These are phyloP conservation scores for Lonicera japonica DNA, from an alignment of 129 eudicot species.

Conservation along the genomic window DNA sequence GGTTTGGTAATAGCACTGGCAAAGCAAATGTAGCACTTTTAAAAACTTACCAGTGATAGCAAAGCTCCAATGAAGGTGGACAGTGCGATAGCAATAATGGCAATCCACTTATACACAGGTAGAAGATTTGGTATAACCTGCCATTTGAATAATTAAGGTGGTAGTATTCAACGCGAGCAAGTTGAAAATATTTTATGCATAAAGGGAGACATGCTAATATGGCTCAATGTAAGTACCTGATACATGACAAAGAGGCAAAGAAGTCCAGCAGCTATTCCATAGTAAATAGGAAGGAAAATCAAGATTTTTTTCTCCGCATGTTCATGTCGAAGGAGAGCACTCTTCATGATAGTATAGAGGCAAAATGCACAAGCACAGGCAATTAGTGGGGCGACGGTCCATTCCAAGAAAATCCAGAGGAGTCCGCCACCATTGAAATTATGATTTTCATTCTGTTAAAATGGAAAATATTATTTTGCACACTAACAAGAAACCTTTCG, in stretches of 20 bases:
- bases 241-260: slow-evolving; percentile 17
- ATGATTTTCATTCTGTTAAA: slow-evolving; percentile 5
- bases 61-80: slow-evolving; percentile 15
- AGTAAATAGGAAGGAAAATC: slow-evolving; percentile 13
- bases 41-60: slow-evolving; percentile 7
- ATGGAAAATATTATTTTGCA: not conserved
- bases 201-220: not conserved
- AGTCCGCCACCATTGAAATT: slow-evolving; percentile 15
- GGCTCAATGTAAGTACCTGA: slow-evolving; percentile 8
- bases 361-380: slow-evolving; percentile 9
- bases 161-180: not conserved
- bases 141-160: not conserved
- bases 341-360: slow-evolving; percentile 6
- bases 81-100: slow-evolving; percentile 1
- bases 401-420: slow-evolving; percentile 15
- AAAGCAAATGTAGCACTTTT: not conserved
- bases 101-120: slow-evolving; percentile 9
- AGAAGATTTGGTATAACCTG: slow-evolving; percentile 11
- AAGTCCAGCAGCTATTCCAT: slow-evolving; percentile 8
- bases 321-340: slow-evolving; percentile 11
- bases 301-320: slow-evolving; percentile 9
- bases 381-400: slow-evolving; percentile 11
- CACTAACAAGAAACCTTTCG: too few species aligned
- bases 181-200: not conserved
- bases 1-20: not conserved